Conservation (phyloP, 257 asterid genomes). For the Capsicum rhomboideum region DNA sequence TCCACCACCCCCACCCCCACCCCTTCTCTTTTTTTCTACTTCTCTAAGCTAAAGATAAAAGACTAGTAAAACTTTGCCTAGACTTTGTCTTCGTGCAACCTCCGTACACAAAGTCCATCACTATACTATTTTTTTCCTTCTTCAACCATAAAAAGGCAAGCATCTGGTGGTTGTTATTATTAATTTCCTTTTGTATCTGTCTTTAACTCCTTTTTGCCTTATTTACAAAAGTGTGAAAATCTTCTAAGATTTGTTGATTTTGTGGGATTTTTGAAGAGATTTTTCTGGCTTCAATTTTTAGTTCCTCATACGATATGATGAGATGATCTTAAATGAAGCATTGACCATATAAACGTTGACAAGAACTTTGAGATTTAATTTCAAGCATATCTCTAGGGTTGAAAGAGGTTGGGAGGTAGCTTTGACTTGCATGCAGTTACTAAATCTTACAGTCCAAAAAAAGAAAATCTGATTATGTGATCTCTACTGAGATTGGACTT, state of each 20-base stretch:
- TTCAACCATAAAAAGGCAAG: neutral
- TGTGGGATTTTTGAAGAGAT: neutral
- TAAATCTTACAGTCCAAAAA: neutral
- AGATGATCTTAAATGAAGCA: neutral
- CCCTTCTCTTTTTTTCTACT: neutral
- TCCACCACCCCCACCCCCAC: neutral
- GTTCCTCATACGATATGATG: neutral
- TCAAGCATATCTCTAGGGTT: neutral
- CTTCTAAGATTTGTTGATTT: neutral
- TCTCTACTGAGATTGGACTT: neutral
- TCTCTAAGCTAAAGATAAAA: neutral
- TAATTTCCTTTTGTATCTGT: neutral
- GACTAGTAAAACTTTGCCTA: neutral
- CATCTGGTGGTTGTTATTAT: neutral
- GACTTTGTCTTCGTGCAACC: neutral
- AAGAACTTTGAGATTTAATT: neutral
- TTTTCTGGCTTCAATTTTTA: neutral
- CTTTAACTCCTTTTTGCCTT: neutral
- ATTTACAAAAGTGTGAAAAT: neutral
- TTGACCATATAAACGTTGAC: neutral
- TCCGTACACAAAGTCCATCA: neutral
- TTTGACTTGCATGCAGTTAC: conserved; percentile 4
- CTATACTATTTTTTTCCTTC: neutral
- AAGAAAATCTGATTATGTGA: neutral
- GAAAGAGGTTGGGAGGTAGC: neutral